A percentile compares a stretch with the other conserved stretches of the same genome.
phyloP scores from a whole-genome alignment of 2,329 filamentous ascomycete genomes.

The Pestalotiopsis sp. region DNA sequence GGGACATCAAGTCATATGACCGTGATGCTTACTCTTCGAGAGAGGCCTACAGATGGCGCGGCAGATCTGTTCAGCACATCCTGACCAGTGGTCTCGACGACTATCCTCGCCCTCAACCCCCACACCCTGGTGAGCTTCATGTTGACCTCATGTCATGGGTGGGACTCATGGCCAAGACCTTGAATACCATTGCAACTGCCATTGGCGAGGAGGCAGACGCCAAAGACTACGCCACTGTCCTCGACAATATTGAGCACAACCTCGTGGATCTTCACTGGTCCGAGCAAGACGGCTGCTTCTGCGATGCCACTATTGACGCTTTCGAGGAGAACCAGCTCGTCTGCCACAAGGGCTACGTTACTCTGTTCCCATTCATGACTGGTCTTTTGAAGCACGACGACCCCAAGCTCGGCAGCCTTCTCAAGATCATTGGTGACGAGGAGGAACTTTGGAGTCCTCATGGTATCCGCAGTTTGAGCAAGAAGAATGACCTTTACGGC shows the following conservation, averaged over 20 bases:
- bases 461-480: conserved; percentile 89
- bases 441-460: conserved; percentile 87
- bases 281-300: conserved; percentile 78
- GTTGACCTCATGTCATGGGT: conserved; percentile 96
- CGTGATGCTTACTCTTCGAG: conserved; percentile 81
- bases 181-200: conserved; percentile 76
- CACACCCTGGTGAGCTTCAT: conserved; percentile 92
- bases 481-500: conserved; percentile 79
- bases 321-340: conserved; percentile 89
- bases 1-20: conserved; percentile 88
- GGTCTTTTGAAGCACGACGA: conserved; percentile 77
- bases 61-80: conserved; percentile 80
- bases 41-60: conserved; percentile 91
- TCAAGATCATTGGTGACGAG: conserved; percentile 79
- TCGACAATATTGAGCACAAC: conserved; percentile 80
- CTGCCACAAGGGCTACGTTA: conserved; percentile 96
- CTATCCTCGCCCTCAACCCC: conserved; percentile 88
- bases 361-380: conserved; percentile 87
- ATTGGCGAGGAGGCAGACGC: conserved; percentile 79
- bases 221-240: conserved; percentile 69
- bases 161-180: conserved; percentile 90
- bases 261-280: conserved; percentile 95
- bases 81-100: conserved; percentile 92
- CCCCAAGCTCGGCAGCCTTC: conserved; percentile 71
- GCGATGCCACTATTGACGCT: conserved; percentile 92